Conservation (phyloP, 768 basidiomycete genomes). For the Kwoniella botswanensis region DNA sequence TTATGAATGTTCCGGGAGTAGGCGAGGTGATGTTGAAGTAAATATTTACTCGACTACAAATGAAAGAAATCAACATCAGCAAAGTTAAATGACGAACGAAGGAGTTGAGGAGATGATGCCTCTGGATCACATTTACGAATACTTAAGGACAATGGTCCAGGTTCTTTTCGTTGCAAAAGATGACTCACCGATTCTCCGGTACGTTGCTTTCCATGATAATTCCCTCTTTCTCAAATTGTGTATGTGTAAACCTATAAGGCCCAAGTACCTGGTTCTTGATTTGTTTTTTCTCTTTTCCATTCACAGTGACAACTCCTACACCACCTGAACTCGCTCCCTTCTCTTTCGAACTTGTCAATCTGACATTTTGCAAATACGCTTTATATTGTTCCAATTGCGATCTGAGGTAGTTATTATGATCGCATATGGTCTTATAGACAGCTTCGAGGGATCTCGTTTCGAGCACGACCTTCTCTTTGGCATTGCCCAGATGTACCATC, state of each 20-base stretch:
- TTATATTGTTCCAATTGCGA: slow-evolving; percentile 99
- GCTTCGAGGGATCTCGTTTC: slow-evolving; percentile 93
- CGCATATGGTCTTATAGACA: slow-evolving; percentile 99
- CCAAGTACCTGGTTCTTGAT: slow-evolving; percentile 83
- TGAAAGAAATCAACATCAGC: not conserved
- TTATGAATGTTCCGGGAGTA: slow-evolving; percentile 97
- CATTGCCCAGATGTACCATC: slow-evolving; percentile 92
- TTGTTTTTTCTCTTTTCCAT: slow-evolving; percentile 96
- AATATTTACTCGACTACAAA: slow-evolving; percentile 84
- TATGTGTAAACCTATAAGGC: slow-evolving; percentile 96
- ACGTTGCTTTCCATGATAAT: slow-evolving; percentile 99
- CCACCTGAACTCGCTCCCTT: slow-evolving; percentile 79
- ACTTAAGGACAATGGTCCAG: too few relatives aligned
- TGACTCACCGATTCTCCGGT: slow-evolving; percentile 86
- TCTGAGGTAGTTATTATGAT: slow-evolving; percentile 97
- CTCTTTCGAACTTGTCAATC: slow-evolving; percentile 77
- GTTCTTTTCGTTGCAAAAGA: too few relatives aligned
- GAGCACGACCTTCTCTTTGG: slow-evolving; percentile 90
- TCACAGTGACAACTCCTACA: slow-evolving; percentile 92
- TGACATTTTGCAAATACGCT: slow-evolving; percentile 96
- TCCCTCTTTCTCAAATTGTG: slow-evolving; percentile 97
- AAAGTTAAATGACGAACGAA: not conserved
- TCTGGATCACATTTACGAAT: too few relatives aligned
- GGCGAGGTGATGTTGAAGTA: slow-evolving; percentile 99
- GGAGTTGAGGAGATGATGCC: not conserved